These are phyloP conservation scores for Nicotiana paniculata DNA, from an alignment of 257 asterid species.

Conservation along the genomic window DNA sequence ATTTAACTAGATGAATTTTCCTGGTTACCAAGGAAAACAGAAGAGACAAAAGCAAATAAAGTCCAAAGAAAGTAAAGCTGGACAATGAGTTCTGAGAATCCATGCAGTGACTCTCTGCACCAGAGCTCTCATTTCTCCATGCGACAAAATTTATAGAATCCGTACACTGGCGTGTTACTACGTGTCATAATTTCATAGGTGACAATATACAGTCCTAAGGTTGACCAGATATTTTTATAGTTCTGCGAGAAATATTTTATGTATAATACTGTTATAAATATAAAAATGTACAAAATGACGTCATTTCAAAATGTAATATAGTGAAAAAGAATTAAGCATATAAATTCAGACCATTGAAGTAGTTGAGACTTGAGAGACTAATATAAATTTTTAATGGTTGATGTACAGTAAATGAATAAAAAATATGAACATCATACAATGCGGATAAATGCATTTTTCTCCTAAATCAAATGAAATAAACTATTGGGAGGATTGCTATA, in stretches of 20 bases:
- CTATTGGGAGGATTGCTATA: neutral
- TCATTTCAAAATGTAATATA: neutral
- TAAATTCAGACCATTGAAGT: neutral
- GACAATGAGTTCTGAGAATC: neutral
- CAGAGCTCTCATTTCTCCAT: slow-evolving; percentile 2
- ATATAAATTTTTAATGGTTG: neutral
- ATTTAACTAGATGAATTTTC: too few species aligned
- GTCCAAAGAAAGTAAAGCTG: slow-evolving; percentile 5
- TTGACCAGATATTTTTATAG: slow-evolving; percentile 9
- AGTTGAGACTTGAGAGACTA: neutral
- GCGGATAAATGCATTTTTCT: neutral
- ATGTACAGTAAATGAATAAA: neutral
- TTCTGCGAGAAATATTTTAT: neutral
- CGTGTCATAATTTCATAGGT: slow-evolving; percentile 13
- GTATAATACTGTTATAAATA: neutral
- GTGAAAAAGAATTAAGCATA: neutral
- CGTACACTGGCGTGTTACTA: slow-evolving; percentile 13
- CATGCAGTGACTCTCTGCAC: slow-evolving; percentile 7
- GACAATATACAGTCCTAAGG: neutral
- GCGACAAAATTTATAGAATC: neutral
- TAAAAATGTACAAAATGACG: neutral
- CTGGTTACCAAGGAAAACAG: neutral
- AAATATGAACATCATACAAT: neutral
- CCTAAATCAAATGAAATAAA: neutral
- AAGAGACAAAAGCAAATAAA: slow-evolving; percentile 5